Evolutionary conservation across 73 alveolate genomes (phyloP).

Genomic region (Symbiodinium pilosum): DNA sequence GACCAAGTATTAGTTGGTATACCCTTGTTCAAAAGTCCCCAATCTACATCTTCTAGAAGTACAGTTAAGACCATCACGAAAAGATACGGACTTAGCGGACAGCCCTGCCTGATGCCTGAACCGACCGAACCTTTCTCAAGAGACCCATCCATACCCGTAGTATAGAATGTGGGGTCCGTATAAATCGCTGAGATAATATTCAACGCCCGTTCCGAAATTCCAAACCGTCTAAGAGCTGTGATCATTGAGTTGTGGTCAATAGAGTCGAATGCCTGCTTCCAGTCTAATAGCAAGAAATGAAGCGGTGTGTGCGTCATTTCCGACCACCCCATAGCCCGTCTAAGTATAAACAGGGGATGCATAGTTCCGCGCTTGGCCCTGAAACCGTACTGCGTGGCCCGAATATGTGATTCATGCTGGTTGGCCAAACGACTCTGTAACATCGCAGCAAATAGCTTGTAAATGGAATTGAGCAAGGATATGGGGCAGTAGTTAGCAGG

Average conservation of each 20-base stretch:
- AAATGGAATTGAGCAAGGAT: neutral
- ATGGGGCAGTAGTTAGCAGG: neutral
- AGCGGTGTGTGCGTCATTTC: neutral
- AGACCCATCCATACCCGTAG: neutral
- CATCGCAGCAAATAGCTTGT: neutral
- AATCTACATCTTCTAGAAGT: neutral
- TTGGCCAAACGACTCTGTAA: neutral
- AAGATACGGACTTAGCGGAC: neutral
- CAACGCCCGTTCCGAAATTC: neutral
- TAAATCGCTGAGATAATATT: neutral
- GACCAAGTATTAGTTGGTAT: neutral
- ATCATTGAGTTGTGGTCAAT: neutral
- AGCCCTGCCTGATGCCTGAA: neutral
- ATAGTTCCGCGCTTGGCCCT: neutral
- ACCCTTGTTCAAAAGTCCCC: neutral
- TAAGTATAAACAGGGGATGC: neutral
- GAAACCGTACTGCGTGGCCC: neutral
- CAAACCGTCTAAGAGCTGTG: neutral
- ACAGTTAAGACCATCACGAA: neutral
- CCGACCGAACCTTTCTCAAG: neutral
- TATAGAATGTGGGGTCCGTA: neutral
- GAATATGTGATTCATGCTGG: neutral
- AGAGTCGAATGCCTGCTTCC: neutral
- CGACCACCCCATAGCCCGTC: neutral
- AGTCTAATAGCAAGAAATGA: neutral